A percentile compares a stretch with the other conserved stretches of the same genome.
phyloP scores from a whole-genome alignment of 257 asterid genomes.

The Nicotiana undulata region DNA sequence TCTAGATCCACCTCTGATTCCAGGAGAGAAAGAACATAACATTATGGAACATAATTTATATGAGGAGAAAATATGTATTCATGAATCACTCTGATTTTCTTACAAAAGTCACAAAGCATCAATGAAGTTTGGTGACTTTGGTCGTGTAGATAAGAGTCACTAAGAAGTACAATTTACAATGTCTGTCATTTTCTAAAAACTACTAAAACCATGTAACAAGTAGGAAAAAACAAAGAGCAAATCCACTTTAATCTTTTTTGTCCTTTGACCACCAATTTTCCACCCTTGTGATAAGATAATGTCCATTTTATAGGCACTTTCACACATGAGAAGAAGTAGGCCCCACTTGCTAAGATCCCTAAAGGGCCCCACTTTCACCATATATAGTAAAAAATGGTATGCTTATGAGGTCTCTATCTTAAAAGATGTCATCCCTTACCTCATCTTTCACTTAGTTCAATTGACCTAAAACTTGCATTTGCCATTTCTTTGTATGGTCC shows the following conservation, averaged over 20 bases:
- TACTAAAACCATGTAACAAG: not conserved
- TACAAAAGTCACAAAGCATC: not conserved
- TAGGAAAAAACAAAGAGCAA: too few relatives aligned
- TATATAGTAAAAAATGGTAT: not conserved
- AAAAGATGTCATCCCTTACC: constrained; percentile 44
- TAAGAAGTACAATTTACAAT: not conserved
- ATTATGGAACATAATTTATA: not conserved
- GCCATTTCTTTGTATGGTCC: constrained; percentile 89
- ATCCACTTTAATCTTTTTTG: not conserved
- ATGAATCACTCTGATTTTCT: not conserved
- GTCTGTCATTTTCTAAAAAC: not conserved
- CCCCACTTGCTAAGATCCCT: not conserved
- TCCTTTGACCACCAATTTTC: not conserved
- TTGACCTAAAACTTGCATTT: constrained; percentile 78
- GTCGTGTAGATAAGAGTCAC: not conserved
- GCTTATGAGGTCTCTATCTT: not conserved
- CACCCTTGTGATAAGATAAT: not conserved
- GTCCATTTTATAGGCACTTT: not conserved
- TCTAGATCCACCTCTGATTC: fast-evolving
- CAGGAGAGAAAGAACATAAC: not conserved
- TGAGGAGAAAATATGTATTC: not conserved
- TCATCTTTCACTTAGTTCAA: constrained; percentile 71
- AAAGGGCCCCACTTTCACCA: not conserved
- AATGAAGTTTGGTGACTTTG: not conserved
- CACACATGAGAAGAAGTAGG: not conserved